Conservation (phyloP, 768 basidiomycete species). For the Lactarius quietus region DNA sequence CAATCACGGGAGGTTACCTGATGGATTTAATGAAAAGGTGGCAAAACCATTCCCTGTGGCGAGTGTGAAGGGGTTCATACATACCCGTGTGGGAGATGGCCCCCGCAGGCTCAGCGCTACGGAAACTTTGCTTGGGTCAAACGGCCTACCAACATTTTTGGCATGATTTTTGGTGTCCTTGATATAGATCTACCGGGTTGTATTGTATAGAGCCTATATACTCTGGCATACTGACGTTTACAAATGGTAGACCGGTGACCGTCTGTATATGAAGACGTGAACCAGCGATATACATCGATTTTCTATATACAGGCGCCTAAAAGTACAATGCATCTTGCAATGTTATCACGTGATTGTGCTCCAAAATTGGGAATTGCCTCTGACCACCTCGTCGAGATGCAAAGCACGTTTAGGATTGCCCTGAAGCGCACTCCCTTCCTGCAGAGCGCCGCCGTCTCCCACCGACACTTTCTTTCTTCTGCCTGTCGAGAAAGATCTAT, state of each 20-base stretch:
- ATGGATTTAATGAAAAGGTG: slow-evolving; percentile 77
- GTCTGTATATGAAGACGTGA: too few relatives aligned
- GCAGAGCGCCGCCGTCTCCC: neutral
- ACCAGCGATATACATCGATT: too few relatives aligned
- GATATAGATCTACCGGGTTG: neutral
- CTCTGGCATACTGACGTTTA: too few relatives aligned
- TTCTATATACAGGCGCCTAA: too few relatives aligned
- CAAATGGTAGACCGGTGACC: too few relatives aligned
- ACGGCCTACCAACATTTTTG: slow-evolving; percentile 66
- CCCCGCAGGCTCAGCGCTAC: slow-evolving; percentile 63
- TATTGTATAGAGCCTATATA: slow-evolving; percentile 7
- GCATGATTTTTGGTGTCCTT: slow-evolving; percentile 28
- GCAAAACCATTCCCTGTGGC: slow-evolving; percentile 70
- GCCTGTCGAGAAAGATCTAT: neutral
- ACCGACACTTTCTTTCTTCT: neutral
- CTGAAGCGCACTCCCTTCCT: neutral
- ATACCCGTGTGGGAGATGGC: slow-evolving; percentile 90
- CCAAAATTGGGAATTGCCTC: neutral
- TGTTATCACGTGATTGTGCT: neutral
- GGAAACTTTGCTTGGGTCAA: slow-evolving; percentile 60
- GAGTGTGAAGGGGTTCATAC: slow-evolving; percentile 85
- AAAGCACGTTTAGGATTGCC: neutral
- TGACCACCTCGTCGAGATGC: slow-evolving; percentile 1
- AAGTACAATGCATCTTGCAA: too few relatives aligned
- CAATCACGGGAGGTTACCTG: slow-evolving; percentile 49